Evolutionary conservation across 352 stramenopile species (phyloP).

Genomic region (Globisporangium sylvaticum): DNA sequence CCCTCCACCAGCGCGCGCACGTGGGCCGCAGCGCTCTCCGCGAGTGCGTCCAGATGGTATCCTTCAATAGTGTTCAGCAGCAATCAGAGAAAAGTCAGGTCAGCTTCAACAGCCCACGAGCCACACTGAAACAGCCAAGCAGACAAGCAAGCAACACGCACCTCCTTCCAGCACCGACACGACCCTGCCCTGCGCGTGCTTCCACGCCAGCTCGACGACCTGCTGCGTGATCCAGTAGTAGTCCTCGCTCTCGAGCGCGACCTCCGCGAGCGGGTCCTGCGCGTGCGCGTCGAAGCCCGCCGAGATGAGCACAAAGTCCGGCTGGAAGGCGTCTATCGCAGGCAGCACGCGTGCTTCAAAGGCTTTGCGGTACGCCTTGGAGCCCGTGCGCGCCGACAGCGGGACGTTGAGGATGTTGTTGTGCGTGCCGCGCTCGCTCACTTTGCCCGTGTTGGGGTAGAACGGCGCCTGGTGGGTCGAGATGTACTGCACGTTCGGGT

Average conservation of each 20-base stretch:
- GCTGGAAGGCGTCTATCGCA: conserved; percentile 82
- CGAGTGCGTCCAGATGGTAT: conserved; percentile 31
- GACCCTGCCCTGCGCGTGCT: conserved; percentile 5
- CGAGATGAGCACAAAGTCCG: conserved; percentile 93
- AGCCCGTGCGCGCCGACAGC: conserved; percentile 37
- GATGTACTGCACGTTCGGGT: conserved; percentile 46
- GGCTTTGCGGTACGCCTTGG: conserved; percentile 59
- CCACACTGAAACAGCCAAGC: not conserved
- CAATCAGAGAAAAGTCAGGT: not conserved
- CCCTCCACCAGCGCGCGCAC: conserved; percentile 30
- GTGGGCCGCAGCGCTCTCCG: conserved; percentile 29
- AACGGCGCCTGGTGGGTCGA: conserved; percentile 52
- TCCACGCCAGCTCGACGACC: conserved; percentile 3
- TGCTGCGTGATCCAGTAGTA: conserved; percentile 19
- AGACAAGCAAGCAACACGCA: not conserved
- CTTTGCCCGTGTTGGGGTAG: conserved; percentile 61
- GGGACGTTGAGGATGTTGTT: conserved; percentile 66
- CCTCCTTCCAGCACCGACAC: conserved; percentile 16
- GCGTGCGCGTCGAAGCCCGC: conserved; percentile 94
- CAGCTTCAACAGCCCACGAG: not conserved
- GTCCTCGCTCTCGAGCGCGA: conserved; percentile 43
- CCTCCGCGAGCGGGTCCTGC: conserved; percentile 89
- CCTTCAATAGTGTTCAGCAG: conserved; percentile 11
- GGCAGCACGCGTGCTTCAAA: conserved; percentile 79
- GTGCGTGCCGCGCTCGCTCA: conserved; percentile 44